phyloP scores from a whole-genome alignment of 2,329 filamentous ascomycete genomes.

The Microdochium paspali region DNA sequence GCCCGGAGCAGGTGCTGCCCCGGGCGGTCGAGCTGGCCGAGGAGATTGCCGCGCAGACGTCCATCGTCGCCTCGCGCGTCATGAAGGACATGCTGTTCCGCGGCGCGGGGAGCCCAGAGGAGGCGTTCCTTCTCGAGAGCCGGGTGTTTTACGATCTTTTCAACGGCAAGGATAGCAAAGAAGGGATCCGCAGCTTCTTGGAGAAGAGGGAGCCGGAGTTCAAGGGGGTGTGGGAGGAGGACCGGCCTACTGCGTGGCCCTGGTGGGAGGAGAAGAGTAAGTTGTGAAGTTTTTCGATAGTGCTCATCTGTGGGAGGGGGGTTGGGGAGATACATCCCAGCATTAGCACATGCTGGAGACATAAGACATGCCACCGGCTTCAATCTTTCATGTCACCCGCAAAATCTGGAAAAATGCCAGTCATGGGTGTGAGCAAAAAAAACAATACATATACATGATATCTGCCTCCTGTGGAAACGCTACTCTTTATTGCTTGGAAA shows the following conservation, averaged over 20 bases:
- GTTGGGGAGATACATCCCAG: too few species aligned
- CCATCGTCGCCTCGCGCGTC: conserved; percentile 50
- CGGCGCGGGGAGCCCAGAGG: conserved; percentile 50
- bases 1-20: conserved; percentile 50
- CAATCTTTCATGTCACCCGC: too few species aligned
- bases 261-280: conserved; percentile 53
- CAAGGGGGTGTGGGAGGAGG: conserved; percentile 46
- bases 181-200: conserved; percentile 60
- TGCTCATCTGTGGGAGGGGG: too few species aligned
- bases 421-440: not conserved
- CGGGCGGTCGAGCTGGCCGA: conserved; percentile 57
- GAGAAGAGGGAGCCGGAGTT: conserved; percentile 59
- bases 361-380: too few species aligned
- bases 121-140: conserved; percentile 61
- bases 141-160: conserved; percentile 54
- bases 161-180: conserved; percentile 45
- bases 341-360: too few species aligned
- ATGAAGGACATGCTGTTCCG: conserved; percentile 67
- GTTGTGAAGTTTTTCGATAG: conserved; percentile 1
- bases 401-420: too few species aligned
- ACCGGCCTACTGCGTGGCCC: conserved; percentile 51
- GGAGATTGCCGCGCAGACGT: conserved; percentile 59
- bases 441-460: too few species aligned
- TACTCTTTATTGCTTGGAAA: too few species aligned
- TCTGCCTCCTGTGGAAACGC: not conserved